Evolutionary conservation across 352 stramenopile species (phyloP).

Genomic region (Phytophthora melonis): DNA sequence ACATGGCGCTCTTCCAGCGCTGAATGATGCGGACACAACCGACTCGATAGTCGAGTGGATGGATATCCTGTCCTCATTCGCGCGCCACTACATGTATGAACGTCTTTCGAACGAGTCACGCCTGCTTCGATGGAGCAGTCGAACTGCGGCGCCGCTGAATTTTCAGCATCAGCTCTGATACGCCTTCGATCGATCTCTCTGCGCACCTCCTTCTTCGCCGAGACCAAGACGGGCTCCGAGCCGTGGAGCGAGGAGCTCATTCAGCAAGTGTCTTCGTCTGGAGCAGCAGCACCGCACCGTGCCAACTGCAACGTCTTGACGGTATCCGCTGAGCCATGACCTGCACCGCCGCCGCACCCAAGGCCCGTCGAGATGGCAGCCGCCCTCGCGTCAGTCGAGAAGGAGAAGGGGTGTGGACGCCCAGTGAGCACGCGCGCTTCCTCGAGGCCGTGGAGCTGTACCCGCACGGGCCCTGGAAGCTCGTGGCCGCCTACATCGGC

Average conservation of each 20-base stretch:
- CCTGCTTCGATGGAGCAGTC: background rate
- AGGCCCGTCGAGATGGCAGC: conserved; percentile 22
- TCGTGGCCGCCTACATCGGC: conserved; percentile 53
- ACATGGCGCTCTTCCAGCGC: conserved; percentile 2
- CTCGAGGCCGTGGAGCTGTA: conserved; percentile 55
- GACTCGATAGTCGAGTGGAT: too few relatives aligned
- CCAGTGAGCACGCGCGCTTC: conserved; percentile 54
- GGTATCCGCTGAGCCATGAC: conserved; percentile 4
- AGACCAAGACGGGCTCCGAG: background rate
- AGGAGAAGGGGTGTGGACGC: conserved; percentile 52
- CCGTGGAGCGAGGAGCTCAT: conserved; percentile 10
- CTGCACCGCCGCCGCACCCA: background rate
- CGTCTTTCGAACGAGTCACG: background rate
- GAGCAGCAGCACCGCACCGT: background rate
- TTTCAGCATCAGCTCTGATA: conserved; percentile 27
- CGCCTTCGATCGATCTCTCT: conserved; percentile 17
- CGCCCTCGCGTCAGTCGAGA: conserved; percentile 44
- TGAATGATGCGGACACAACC: background rate
- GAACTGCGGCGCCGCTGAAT: conserved; percentile 2
- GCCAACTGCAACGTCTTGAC: background rate
- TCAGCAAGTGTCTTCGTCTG: conserved; percentile 16
- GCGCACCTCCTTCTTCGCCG: background rate
- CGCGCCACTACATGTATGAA: background rate
- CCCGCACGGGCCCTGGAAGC: conserved; percentile 63
- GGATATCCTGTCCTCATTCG: background rate